phyloP scores from a whole-genome alignment of 1,284 basidiomycete genomes.

The Fomitopsis schrenkii region DNA sequence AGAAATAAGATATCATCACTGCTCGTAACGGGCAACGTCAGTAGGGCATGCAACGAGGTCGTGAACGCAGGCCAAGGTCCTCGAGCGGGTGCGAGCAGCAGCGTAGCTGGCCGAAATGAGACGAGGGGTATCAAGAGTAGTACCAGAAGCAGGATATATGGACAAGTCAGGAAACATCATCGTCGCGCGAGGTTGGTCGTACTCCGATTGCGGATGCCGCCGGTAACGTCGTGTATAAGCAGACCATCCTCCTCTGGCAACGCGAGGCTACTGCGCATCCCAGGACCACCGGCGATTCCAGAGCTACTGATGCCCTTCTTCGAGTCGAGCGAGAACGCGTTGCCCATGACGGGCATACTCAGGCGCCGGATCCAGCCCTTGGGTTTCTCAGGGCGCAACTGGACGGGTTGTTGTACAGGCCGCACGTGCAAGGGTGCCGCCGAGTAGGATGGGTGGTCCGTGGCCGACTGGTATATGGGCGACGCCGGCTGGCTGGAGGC shows the following conservation, averaged over 20 bases:
- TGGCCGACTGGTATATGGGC: conserved; percentile 19
- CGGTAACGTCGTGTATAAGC: conserved; percentile 16
- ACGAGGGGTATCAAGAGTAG: neutral
- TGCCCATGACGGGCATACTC: conserved; percentile 67
- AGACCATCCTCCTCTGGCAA: conserved; percentile 25
- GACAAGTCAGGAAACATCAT: conserved; percentile 5
- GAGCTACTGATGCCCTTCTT: conserved; percentile 28
- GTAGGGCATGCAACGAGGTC: neutral
- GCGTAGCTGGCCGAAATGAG: too few species aligned
- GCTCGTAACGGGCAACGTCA: neutral
- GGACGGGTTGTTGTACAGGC: conserved; percentile 38
- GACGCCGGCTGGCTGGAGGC: conserved; percentile 23
- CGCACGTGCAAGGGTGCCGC: conserved; percentile 35
- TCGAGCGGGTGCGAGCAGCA: neutral
- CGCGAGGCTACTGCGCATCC: conserved; percentile 23
- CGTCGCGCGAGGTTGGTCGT: conserved; percentile 24
- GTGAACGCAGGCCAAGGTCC: neutral
- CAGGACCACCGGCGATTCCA: conserved; percentile 19
- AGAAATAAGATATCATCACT: neutral
- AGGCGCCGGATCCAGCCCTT: conserved; percentile 72
- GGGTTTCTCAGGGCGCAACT: conserved; percentile 49
- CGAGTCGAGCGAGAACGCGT: conserved; percentile 43
- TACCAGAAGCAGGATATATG: neutral
- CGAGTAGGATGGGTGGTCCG: conserved; percentile 46
- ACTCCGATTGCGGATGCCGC: conserved; percentile 23